phyloP scores from a whole-genome alignment of 257 asterid genomes.

The Scutellaria barbata region DNA sequence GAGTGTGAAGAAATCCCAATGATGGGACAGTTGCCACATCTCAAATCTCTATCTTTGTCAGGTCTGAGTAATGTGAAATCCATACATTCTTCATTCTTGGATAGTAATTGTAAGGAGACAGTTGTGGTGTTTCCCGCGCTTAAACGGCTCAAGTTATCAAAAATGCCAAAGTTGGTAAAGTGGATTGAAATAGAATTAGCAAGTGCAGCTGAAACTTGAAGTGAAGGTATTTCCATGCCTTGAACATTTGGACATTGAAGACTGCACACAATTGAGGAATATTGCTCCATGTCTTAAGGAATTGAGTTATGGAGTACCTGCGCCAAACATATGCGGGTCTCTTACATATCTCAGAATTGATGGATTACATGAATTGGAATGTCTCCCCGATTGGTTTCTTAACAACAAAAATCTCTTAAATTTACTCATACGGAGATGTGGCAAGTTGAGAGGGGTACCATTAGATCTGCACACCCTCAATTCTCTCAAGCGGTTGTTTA shows the following conservation, averaged over 20 bases:
- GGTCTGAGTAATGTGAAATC: not conserved
- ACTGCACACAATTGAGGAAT: not conserved
- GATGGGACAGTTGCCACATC: conserved; percentile 19
- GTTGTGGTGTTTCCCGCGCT: not conserved
- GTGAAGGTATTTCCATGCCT: not conserved
- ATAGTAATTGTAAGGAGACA: not conserved
- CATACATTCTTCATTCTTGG: not conserved
- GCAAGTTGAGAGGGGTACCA: not conserved
- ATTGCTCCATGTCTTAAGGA: too few relatives aligned
- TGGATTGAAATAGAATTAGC: not conserved
- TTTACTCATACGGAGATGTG: not conserved
- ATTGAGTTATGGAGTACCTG: too few relatives aligned
- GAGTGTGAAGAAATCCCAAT: conserved; percentile 17
- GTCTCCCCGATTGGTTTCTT: not conserved
- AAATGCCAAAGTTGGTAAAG: not conserved
- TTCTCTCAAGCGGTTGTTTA: not conserved
- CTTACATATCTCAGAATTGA: too few relatives aligned
- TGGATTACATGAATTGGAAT: not conserved
- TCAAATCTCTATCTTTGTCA: not conserved
- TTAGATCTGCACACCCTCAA: not conserved
- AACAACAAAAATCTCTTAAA: not conserved
- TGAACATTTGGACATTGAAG: not conserved
- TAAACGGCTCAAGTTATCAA: not conserved
- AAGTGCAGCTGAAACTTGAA: not conserved
- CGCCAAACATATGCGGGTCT: too few relatives aligned